Base-by-base conservation (phyloP, 306 rosid genomes). In the Crotalaria pallida region DNA sequence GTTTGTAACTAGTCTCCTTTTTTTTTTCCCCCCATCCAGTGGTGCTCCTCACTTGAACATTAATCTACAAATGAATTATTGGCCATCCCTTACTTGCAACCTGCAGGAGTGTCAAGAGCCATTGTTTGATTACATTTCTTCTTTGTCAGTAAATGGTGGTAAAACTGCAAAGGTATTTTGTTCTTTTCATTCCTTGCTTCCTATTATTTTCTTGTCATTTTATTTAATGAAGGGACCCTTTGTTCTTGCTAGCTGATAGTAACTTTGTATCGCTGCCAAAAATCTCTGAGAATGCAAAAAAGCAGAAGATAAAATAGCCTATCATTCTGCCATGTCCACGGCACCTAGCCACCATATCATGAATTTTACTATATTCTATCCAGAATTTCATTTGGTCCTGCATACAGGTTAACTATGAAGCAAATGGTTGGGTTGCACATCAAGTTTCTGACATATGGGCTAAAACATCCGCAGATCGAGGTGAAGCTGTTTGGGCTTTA, bases 61-160 rank as follows among this genome's bases (percentile, higher is more conserved):
- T 45, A 90, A 90, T 68, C 85, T 90, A 65, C 82, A 90, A 65
- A 90, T 90, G 95, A 90, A 90, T 77, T 90, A 90, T 45, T 90
- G 96, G 96, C 96, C 92, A 43, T 80, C 95, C 48, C 92, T 90
- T 86, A 77, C 96, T 49, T 88, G 96, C 88, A 90, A 90, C 69
- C 96, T 90, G 8, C 80, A 72, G 34, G 96, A 90, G 71, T 90
- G 94, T 84, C 96, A 88, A 73, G 85, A 85, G 69, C 96, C 96
- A 1, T 77, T 90, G 51, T 80, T 90, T 69, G 94, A 90, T 62
- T 82, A 29, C 57, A 62, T 76, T 44, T 81, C 87, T 33, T 76
- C 56, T 78, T 76, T 90, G 76, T 86, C 95, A 5, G 45, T 82
- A 29, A 90, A 78, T 34, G 96, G 96, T 10, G 45, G 78, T 23